Percentiles rank a stretch among this genome's conserved stretches.
Evolutionary conservation across 1,284 basidiomycete genomes (phyloP).

Genomic region (Gomphus sp.): DNA sequence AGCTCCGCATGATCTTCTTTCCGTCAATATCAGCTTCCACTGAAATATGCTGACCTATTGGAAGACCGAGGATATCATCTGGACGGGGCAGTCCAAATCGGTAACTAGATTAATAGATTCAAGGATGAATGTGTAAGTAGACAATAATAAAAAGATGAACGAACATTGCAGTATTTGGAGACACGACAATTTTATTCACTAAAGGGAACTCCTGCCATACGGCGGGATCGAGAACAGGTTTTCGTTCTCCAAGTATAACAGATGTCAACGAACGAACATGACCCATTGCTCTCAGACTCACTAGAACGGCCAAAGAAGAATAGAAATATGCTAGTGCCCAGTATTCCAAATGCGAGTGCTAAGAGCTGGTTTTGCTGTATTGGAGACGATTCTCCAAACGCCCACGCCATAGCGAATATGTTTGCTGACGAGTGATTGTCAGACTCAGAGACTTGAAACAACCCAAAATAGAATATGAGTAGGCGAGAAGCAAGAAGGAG

Average conservation of each 20-base stretch:
- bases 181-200: conserved; percentile 73
- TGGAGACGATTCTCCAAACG: neutral
- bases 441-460: neutral
- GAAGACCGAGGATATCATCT: conserved; percentile 80
- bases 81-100: conserved; percentile 76
- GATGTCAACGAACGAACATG: neutral
- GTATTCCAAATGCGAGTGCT: neutral
- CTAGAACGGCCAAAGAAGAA: conserved; percentile 1
- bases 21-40: conserved; percentile 86
- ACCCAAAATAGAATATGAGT: conserved; percentile 32
- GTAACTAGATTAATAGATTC: conserved; percentile 49
- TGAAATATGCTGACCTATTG: conserved; percentile 94
- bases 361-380: conserved; percentile 3
- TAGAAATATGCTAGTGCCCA: conserved; percentile 5
- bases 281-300: neutral
- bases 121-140: conserved; percentile 6
- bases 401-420: conserved; percentile 10
- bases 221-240: conserved; percentile 63
- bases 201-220: conserved; percentile 81
- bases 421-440: neutral
- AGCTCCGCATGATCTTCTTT: conserved; percentile 84
- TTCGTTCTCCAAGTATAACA: conserved; percentile 13
- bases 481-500: conserved; percentile 37
- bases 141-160: neutral
- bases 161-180: conserved; percentile 94